phyloP scores from a whole-genome alignment of 495 filamentous ascomycete genomes.

The Neurospora sp. region DNA sequence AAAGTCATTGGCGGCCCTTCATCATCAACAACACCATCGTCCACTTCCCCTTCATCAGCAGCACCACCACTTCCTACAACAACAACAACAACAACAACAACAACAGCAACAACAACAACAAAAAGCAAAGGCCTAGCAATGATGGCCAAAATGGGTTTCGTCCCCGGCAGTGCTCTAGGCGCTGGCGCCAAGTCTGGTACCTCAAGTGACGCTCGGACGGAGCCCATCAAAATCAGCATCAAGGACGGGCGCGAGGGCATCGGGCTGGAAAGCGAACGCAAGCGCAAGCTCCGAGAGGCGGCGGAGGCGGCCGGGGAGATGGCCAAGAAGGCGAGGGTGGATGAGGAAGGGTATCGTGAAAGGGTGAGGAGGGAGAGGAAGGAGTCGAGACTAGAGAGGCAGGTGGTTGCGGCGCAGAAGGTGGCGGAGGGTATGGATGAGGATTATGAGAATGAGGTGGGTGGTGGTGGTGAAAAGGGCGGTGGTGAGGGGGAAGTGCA shows the following conservation, averaged over 20 bases:
- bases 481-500: constrained; percentile 7
- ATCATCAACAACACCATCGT: not conserved
- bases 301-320: constrained; percentile 38
- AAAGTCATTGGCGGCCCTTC: constrained; percentile 12
- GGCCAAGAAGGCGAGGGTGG: constrained; percentile 52
- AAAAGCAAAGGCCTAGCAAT: constrained; percentile 78
- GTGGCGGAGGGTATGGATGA: constrained; percentile 66
- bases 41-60: not conserved
- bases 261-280: constrained; percentile 71
- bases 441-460: constrained; percentile 20
- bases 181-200: not conserved
- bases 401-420: constrained; percentile 67
- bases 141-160: constrained; percentile 96
- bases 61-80: constrained; percentile 4
- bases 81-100: constrained; percentile 6
- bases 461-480: constrained; percentile 3
- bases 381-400: constrained; percentile 53
- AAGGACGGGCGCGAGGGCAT: constrained; percentile 84
- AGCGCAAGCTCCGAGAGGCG: constrained; percentile 66
- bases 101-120: constrained; percentile 3
- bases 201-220: constrained; percentile 16
- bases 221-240: constrained; percentile 58
- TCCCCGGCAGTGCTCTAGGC: constrained; percentile 57
- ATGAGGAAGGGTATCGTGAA: constrained; percentile 70
- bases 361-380: constrained; percentile 63